A percentile compares a stretch with the other conserved stretches of the same genome.
These are phyloP conservation scores for Cerioporus squamosus DNA, from an alignment of 1,284 basidiomycete genomes.

Conservation along the genomic window DNA sequence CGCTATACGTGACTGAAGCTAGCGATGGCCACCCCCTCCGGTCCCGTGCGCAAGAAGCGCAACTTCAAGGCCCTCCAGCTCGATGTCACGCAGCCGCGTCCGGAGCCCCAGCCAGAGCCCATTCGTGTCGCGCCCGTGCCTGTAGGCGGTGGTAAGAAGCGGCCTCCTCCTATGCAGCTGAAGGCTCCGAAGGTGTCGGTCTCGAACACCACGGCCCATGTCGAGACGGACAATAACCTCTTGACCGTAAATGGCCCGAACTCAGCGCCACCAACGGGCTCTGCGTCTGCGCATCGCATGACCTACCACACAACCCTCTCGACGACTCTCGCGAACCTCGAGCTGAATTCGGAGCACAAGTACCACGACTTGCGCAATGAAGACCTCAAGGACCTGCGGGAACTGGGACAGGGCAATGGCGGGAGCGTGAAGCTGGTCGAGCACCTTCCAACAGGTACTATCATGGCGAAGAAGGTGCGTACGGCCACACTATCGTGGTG, in stretches of 20 bases:
- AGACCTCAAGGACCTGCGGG: conserved; percentile 83
- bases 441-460: conserved; percentile 85
- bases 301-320: conserved; percentile 76
- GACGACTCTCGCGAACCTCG: conserved; percentile 74
- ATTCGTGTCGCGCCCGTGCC: conserved; percentile 39
- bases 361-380: conserved; percentile 75
- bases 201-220: conserved; percentile 46
- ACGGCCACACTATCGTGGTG: neutral
- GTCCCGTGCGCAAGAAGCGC: conserved; percentile 73
- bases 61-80: conserved; percentile 81
- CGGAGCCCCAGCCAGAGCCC: conserved; percentile 46
- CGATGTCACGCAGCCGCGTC: conserved; percentile 51
- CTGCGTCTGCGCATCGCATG: conserved; percentile 50
- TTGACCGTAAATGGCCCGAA: conserved; percentile 43
- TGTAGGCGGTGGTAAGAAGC: conserved; percentile 50
- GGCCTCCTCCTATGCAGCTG: conserved; percentile 66
- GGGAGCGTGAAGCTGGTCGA: conserved; percentile 97
- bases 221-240: conserved; percentile 42
- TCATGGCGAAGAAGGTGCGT: conserved; percentile 95
- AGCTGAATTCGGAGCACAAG: conserved; percentile 77
- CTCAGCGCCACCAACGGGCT: conserved; percentile 45
- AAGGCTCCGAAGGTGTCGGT: conserved; percentile 49
- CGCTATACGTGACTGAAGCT: neutral
- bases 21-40: conserved; percentile 25
- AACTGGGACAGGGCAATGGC: conserved; percentile 97